Conservation (phyloP, 78 protist genomes). For the Polysphondylium violaceum region DNA sequence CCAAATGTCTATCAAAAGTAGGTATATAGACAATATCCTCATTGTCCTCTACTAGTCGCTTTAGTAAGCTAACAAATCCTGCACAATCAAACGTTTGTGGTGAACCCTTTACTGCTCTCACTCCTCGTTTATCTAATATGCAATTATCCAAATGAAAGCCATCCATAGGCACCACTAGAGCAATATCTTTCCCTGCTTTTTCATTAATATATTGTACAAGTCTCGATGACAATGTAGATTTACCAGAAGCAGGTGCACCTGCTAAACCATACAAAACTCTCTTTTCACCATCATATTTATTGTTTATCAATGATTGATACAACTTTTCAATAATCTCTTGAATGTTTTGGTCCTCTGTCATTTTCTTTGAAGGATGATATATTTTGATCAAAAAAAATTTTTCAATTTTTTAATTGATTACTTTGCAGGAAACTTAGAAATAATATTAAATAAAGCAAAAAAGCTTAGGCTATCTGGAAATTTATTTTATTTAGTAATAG, state of each 20-base stretch:
- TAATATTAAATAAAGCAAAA: no score
- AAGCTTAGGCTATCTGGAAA: no score
- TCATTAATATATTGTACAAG: background rate
- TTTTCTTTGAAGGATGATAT: no score
- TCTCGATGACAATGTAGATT: constrained; percentile 12
- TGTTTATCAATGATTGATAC: no score
- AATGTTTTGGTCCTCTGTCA: no score
- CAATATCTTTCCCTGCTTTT: background rate
- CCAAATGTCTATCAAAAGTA: constrained; percentile 32
- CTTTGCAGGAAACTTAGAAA: no score
- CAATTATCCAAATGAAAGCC: constrained; percentile 63
- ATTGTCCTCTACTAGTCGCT: constrained; percentile 5
- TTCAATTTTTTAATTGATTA: no score
- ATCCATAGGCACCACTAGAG: constrained; percentile 61
- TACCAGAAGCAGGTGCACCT: constrained; percentile 43
- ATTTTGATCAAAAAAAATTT: no score
- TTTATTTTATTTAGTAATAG: no score
- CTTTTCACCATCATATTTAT: no score
- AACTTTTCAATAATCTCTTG: no score
- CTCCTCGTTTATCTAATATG: background rate
- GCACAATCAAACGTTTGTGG: constrained; percentile 59
- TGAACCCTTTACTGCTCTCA: constrained; percentile 33
- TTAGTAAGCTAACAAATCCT: constrained; percentile 11
- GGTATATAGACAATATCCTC: constrained; percentile 43
- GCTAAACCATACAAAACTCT: no score